Evolutionary conservation across 73 alveolate species (phyloP), one percentile per base, ranked within the genome.

Genomic region (Symbiodinium natans): DNA sequence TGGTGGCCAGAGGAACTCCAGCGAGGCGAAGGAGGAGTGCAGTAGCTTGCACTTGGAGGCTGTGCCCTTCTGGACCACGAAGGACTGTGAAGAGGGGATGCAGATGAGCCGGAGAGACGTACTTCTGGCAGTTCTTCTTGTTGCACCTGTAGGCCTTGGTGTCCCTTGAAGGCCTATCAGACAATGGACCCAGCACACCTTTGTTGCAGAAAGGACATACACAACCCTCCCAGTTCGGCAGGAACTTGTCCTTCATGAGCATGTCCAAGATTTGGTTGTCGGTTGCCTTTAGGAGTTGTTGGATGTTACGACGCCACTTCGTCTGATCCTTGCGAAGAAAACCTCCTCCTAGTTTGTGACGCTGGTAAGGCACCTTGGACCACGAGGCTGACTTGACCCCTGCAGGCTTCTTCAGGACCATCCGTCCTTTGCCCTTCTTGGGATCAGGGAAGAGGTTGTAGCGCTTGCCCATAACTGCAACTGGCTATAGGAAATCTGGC

Each of bases 361-460:
- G 29, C 21, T 42, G 77, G 52, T 84, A 84, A 0, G 77, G 77
- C 1, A 46, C 63, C 31, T 42, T 42, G 21, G n/a, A 4, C 93
- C 93, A 84, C 15, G 77, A 13, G 1, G 29, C 31, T n/a, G 80
- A 8, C 80, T 84, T 84, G 38, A 84, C 11, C 5, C 77, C 23
- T 6, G 93, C 93, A 2, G 93, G 93, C 19, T 73, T 68, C 80
- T 84, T 84, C 42, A 84, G 6, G 23, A 46, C 77, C 77, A 25
- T n/a, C 33, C 93, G 80, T 19, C 74, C 92, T n/a, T 83, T 83
- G 92, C 92, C 92, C 8, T 41, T 40, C 92, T 83, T 83, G 23
- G 92, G 74, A 3, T 41, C 74, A 41, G 92, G 92, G 41, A 83
- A 83, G 80, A 31, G 71, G 92, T 41, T 41, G 92, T 40, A 83